Conservation (phyloP, 768 basidiomycete genomes). For the Hygrocybe coccinea region DNA sequence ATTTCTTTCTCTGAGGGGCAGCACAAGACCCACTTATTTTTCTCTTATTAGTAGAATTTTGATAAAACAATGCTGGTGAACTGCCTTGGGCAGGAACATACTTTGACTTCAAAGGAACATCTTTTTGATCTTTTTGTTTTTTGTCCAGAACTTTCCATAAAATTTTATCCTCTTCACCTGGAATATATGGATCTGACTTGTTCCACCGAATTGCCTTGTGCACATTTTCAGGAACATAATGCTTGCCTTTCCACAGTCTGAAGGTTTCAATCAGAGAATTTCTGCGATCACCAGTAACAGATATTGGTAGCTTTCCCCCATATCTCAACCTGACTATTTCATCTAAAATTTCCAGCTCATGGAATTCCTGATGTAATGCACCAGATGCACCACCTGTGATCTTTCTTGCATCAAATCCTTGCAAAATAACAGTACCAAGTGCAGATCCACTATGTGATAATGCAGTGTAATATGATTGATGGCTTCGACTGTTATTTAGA, state of each 20-base stretch:
- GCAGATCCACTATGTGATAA: not conserved
- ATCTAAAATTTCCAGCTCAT: constrained; percentile 19
- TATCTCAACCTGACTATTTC: constrained; percentile 19
- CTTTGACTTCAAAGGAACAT: too few relatives aligned
- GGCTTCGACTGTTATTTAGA: constrained; percentile 12
- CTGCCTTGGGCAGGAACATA: too few relatives aligned
- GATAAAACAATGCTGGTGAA: too few relatives aligned
- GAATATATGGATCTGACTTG: not conserved
- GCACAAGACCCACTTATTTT: too few relatives aligned
- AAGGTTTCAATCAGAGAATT: constrained; percentile 1
- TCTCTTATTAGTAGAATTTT: too few relatives aligned
- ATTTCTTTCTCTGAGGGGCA: too few relatives aligned
- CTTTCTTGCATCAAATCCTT: constrained; percentile 18
- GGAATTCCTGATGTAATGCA: constrained; percentile 16
- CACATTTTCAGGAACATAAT: constrained; percentile 7
- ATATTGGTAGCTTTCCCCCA: not conserved
- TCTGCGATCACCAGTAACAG: constrained; percentile 1
- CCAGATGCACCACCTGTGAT: constrained; percentile 16
- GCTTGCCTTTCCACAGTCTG: not conserved
- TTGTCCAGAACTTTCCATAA: too few relatives aligned
- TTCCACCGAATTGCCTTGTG: constrained; percentile 3
- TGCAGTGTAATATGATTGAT: not conserved
- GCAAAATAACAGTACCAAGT: constrained; percentile 23
- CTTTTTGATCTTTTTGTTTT: too few relatives aligned
- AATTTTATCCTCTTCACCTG: too few relatives aligned